These are phyloP conservation scores for Malbranchea cinnamomea DNA, from an alignment of 2,329 filamentous ascomycete genomes.

Conservation along the genomic window DNA sequence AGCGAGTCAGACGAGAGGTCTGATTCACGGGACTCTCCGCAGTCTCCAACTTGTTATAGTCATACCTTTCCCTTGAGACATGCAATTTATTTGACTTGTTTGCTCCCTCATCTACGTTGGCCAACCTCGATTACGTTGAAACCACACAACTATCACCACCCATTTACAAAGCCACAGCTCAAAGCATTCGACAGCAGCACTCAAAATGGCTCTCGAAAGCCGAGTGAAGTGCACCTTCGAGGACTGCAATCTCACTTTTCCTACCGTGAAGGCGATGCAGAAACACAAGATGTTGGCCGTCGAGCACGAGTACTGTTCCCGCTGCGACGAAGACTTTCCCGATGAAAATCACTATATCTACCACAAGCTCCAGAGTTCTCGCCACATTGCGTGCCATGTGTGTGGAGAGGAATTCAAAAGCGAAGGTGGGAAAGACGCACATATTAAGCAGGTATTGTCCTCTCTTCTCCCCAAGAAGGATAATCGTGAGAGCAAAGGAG, in stretches of 20 bases:
- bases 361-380: constrained; percentile 33
- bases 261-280: constrained; percentile 31
- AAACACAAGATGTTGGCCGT: constrained; percentile 34
- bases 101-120: too few species aligned
- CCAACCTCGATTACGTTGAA: too few species aligned
- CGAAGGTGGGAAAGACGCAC: constrained; percentile 34
- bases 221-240: constrained; percentile 31
- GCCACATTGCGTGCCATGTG: constrained; percentile 40
- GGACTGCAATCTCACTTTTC: constrained; percentile 33
- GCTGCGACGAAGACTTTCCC: constrained; percentile 32
- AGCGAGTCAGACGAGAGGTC: too few species aligned
- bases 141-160: too few species aligned
- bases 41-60: too few species aligned
- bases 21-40: too few species aligned
- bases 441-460: constrained; percentile 34
- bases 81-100: too few species aligned
- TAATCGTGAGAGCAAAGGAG: constrained; percentile 1
- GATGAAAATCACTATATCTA: constrained; percentile 29
- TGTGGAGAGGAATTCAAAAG: constrained; percentile 43
- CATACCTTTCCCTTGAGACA: too few species aligned
- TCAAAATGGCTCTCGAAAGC: constrained; percentile 8
- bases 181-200: too few species aligned
- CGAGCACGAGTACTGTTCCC: constrained; percentile 26
- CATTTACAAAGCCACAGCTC: too few species aligned
- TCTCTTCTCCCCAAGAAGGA: not conserved